Percentiles rank a stretch among this genome's conserved stretches.
phyloP scores from a whole-genome alignment of 306 rosid species.

The Argentina anserina region DNA sequence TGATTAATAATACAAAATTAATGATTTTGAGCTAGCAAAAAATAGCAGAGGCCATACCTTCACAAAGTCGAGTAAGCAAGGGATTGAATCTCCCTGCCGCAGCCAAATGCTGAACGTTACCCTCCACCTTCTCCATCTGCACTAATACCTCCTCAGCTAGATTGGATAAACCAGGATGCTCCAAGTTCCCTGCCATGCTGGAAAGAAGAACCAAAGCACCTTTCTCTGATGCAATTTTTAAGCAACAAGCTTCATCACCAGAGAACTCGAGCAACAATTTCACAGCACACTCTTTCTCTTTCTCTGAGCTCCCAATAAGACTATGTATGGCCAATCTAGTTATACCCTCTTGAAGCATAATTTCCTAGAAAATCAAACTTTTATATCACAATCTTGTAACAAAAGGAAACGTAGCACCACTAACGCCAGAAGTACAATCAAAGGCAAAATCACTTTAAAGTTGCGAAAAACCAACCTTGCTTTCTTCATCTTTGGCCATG shows the following conservation, averaged over 20 bases:
- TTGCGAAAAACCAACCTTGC: constrained; percentile 41
- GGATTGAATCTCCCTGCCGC: constrained; percentile 59
- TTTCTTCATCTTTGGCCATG: constrained; percentile 56
- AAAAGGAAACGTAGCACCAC: not conserved
- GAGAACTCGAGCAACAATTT: constrained; percentile 52
- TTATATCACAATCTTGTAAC: constrained; percentile 15
- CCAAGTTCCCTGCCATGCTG: constrained; percentile 43
- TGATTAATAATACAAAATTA: too few species aligned
- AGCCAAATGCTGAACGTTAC: constrained; percentile 45
- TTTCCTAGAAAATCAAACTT: constrained; percentile 27
- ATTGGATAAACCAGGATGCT: constrained; percentile 42
- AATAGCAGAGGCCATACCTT: constrained; percentile 26
- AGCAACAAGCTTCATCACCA: constrained; percentile 49
- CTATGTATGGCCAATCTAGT: constrained; percentile 59
- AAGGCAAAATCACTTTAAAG: not conserved
- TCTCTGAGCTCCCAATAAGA: constrained; percentile 58
- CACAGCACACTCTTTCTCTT: constrained; percentile 55
- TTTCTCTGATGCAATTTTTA: constrained; percentile 51
- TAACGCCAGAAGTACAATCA: not conserved
- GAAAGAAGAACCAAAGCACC: constrained; percentile 64
- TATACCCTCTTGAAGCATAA: constrained; percentile 52
- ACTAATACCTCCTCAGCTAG: constrained; percentile 55
- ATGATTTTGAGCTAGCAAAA: constrained; percentile 5
- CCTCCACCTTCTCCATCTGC: constrained; percentile 47
- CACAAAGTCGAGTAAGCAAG: constrained; percentile 39